Conservation (phyloP, 257 asterid species). For the Solanum rostratum region DNA sequence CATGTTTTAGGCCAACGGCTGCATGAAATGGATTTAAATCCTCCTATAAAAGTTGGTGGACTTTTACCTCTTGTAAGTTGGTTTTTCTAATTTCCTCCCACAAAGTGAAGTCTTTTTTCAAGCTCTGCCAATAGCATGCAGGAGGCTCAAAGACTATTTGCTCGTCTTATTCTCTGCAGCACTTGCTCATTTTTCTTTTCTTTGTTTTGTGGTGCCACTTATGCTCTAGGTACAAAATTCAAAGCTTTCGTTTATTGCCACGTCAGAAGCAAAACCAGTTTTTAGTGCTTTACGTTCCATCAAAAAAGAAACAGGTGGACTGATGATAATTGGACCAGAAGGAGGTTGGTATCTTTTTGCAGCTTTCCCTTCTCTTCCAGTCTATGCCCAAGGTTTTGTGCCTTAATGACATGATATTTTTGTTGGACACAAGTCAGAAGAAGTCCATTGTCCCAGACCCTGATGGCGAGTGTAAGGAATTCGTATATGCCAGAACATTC, state of each 20-base stretch:
- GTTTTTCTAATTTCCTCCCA: background rate
- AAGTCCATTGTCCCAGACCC: background rate
- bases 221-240: slow-evolving; percentile 50
- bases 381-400: background rate
- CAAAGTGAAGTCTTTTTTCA: background rate
- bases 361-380: background rate
- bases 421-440: background rate
- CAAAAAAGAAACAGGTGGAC: slow-evolving; percentile 41
- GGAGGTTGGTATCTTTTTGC: slow-evolving; percentile 59
- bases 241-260: slow-evolving; percentile 67
- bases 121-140: background rate
- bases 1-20: slow-evolving; percentile 66
- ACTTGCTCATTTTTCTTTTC: background rate
- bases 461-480: background rate
- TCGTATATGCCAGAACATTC: background rate
- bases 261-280: slow-evolving; percentile 72
- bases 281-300: slow-evolving; percentile 35
- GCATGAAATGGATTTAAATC: slow-evolving; percentile 77
- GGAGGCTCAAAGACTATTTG: background rate
- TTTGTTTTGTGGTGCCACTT: background rate
- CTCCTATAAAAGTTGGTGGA: slow-evolving; percentile 43
- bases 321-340: slow-evolving; percentile 90
- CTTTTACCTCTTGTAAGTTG: slow-evolving; percentile 56
- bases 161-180: background rate
- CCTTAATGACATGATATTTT: background rate